Evolutionary conservation across 768 basidiomycete genomes (phyloP).

Genomic region (Tricholomella constricta): DNA sequence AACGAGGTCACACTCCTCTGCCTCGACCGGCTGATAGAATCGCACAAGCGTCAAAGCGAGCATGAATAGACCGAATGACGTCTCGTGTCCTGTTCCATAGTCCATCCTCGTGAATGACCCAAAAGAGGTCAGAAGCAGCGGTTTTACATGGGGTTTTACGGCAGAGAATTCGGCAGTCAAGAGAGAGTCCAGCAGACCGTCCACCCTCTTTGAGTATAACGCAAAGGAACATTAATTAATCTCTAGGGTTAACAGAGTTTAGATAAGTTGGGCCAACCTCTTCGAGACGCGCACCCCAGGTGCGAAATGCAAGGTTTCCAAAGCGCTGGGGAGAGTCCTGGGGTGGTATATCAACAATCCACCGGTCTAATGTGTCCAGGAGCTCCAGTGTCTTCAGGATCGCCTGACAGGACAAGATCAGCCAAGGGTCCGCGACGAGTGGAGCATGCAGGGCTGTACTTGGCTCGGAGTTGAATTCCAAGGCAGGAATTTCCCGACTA

Average conservation of each 20-base stretch:
- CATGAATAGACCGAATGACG: slow-evolving; percentile 82
- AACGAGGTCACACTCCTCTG: slow-evolving; percentile 62
- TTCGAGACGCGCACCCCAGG: slow-evolving; percentile 78
- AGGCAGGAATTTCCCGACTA: slow-evolving; percentile 65
- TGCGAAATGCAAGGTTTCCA: slow-evolving; percentile 89
- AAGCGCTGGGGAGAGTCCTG: slow-evolving; percentile 77
- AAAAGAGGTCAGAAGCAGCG: slow-evolving; percentile 82
- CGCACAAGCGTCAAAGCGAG: slow-evolving; percentile 70
- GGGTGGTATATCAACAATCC: slow-evolving; percentile 84
- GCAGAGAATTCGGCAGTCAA: slow-evolving; percentile 46
- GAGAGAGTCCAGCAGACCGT: slow-evolving; percentile 48
- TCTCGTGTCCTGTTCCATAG: slow-evolving; percentile 96
- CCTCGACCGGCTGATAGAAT: slow-evolving; percentile 55
- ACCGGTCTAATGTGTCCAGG: slow-evolving; percentile 64
- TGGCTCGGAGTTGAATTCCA: slow-evolving; percentile 34
- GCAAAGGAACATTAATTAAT: slow-evolving; percentile 8
- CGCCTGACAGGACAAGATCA: slow-evolving; percentile 36
- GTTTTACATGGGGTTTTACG: slow-evolving; percentile 66
- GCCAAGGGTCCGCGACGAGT: neutral
- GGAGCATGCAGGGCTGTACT: slow-evolving; percentile 24
- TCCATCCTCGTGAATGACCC: slow-evolving; percentile 91
- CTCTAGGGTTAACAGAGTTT: slow-evolving; percentile 1
- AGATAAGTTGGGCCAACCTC: slow-evolving; percentile 49
- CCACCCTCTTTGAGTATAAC: slow-evolving; percentile 47
- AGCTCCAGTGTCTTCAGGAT: slow-evolving; percentile 51